Evolutionary conservation across 176 grass and related monocot genomes (phyloP).

Genomic region (Triticum timopheevii): DNA sequence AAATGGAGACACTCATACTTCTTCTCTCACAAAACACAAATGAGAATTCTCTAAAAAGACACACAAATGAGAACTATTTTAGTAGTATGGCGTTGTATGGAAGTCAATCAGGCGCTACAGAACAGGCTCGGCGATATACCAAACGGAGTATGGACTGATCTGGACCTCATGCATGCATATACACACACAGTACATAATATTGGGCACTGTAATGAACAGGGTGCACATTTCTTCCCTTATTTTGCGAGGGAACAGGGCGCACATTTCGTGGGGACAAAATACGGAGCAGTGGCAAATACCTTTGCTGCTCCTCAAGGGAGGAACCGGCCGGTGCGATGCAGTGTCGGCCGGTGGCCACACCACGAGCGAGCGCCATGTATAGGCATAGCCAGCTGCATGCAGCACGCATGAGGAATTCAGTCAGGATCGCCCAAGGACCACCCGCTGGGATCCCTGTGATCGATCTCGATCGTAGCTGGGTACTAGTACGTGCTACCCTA

Average conservation of each 20-base stretch:
- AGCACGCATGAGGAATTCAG: background rate
- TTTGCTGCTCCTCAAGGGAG: background rate
- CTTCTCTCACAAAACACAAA: too few relatives aligned
- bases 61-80: too few relatives aligned
- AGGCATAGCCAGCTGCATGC: background rate
- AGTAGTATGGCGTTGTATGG: too few relatives aligned
- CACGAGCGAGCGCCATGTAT: background rate
- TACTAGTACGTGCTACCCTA: background rate
- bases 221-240: too few relatives aligned
- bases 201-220: background rate
- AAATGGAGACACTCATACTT: too few relatives aligned
- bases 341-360: background rate
- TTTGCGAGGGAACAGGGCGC: background rate
- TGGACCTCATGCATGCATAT: background rate
- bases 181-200: too few relatives aligned
- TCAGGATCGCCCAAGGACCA: background rate
- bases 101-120: too few relatives aligned
- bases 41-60: too few relatives aligned
- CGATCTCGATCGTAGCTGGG: background rate
- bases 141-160: background rate
- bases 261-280: conserved; percentile 1
- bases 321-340: background rate
- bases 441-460: background rate
- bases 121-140: too few relatives aligned
- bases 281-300: background rate